Base-by-base conservation (phyloP, 2,329 filamentous ascomycete genomes). In the Aspergillus ibericus region DNA sequence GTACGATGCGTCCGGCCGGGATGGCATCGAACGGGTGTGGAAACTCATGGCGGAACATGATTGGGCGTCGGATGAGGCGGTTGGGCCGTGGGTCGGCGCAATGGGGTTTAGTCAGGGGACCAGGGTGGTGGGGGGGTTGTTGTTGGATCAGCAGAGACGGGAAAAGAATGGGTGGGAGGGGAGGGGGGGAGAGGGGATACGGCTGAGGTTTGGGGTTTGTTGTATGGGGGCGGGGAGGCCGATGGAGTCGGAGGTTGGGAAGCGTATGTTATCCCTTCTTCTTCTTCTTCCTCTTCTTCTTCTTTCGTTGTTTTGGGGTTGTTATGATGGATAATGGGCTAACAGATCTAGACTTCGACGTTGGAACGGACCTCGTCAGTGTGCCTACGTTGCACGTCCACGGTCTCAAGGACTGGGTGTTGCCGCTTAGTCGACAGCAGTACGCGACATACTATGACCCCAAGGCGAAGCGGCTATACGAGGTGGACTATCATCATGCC, bases 31-130 rank as follows among this genome's bases (percentile, higher is more conserved):
- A 50, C 60, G 66, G 5, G 59, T 64, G 4, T 56, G 59, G 55
- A 46, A 52, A 50, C 16, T 66, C 22, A 67, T 68, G 63, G 59
- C 59, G 27, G 58, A 60, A 22, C 16, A 47, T 8, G 46, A 16
- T 1, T 16, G 52, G 12, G 36, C 52, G 16, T 38, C 51, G 13
- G 29, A 22, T 6, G 56, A 44, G 1, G 32, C 55, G 0, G 58
- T 51, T 1, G 65, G 63, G 12, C 47, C 56, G 18, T 68, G 64
- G 63, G 64, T 68, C 1, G 66, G 60, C 0, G 66, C 59, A 0
- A 66, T 68, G 59, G 66, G 66, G n/a, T 68, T 68, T 53, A 63
- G 60, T 16, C 64, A 66, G 55, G 66, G 66, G 12, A 66, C 56
- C 6, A 54, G 66, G 1, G 18, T 64, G 5, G 63, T 57, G 3